These are phyloP conservation scores for Schizophyllum amplum DNA, from an alignment of 1,284 basidiomycete species.

Conservation along the genomic window DNA sequence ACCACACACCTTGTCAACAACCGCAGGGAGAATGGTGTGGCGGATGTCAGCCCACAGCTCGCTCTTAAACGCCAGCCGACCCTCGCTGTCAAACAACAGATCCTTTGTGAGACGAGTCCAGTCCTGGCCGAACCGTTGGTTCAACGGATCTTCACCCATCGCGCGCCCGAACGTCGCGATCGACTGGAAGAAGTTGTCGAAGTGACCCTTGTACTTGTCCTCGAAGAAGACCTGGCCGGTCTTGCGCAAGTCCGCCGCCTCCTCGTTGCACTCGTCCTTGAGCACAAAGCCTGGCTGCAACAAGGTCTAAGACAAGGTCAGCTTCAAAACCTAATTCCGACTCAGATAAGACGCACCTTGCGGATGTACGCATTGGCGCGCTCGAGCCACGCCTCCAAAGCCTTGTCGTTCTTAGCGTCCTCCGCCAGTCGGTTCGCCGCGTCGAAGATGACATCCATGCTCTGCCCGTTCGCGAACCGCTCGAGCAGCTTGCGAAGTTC, in stretches of 20 bases:
- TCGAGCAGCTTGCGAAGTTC: slow-evolving; percentile 82
- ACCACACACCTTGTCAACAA: slow-evolving; percentile 57
- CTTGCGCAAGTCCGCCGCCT: slow-evolving; percentile 58
- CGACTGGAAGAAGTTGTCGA: slow-evolving; percentile 39
- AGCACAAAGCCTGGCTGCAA: slow-evolving; percentile 88
- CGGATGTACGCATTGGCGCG: slow-evolving; percentile 60
- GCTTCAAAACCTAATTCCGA: background rate
- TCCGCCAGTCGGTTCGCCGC: slow-evolving; percentile 69
- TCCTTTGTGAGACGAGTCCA: slow-evolving; percentile 80
- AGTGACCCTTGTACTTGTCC: slow-evolving; percentile 79
- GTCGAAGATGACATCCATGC: slow-evolving; percentile 60
- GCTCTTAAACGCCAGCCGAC: slow-evolving; percentile 86
- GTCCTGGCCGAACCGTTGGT: slow-evolving; percentile 44
- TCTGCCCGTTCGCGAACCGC: slow-evolving; percentile 71
- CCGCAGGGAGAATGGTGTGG: slow-evolving; percentile 70
- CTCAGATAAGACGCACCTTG: slow-evolving; percentile 33
- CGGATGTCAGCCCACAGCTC: slow-evolving; percentile 84
- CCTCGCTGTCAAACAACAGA: slow-evolving; percentile 78
- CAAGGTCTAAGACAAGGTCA: slow-evolving; percentile 39
- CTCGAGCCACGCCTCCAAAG: slow-evolving; percentile 73
- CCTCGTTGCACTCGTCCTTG: slow-evolving; percentile 63
- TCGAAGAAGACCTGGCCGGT: slow-evolving; percentile 73
- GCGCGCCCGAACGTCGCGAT: slow-evolving; percentile 62
- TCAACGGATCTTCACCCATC: slow-evolving; percentile 81
- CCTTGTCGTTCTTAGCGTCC: slow-evolving; percentile 71